A percentile compares a stretch with the other conserved stretches of the same genome.
Conservation (phyloP, 768 basidiomycete genomes). For the Pisolithus albus region DNA sequence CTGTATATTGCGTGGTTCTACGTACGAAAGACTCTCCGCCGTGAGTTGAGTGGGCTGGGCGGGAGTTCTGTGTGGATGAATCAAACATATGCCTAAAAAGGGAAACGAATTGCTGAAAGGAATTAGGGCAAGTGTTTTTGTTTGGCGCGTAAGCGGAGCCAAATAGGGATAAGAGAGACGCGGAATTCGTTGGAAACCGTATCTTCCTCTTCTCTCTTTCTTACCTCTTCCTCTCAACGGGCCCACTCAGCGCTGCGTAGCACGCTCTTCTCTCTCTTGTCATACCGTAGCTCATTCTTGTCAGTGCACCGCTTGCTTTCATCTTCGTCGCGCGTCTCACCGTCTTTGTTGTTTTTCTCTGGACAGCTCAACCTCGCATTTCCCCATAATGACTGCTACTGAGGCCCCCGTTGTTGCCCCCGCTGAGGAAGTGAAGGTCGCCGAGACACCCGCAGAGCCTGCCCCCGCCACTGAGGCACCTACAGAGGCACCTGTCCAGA, state of each 20-base stretch:
- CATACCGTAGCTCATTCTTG: constrained; percentile 47
- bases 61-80: neutral
- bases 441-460: constrained; percentile 33
- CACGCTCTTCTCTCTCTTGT: constrained; percentile 56
- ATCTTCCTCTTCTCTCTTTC: constrained; percentile 46
- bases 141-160: constrained; percentile 35
- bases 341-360: constrained; percentile 13
- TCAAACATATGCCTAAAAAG: constrained; percentile 3
- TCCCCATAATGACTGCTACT: constrained; percentile 78
- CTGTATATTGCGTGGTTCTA: no score
- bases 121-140: constrained; percentile 32
- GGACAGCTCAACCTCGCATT: constrained; percentile 47
- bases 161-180: constrained; percentile 37
- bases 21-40: no score
- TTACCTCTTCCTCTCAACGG: constrained; percentile 49
- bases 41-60: no score
- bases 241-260: constrained; percentile 43
- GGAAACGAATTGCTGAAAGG: constrained; percentile 6
- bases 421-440: constrained; percentile 49
- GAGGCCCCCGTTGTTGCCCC: constrained; percentile 45
- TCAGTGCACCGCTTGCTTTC: constrained; percentile 23
- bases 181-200: constrained; percentile 28
- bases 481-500: constrained; percentile 22
- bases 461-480: constrained; percentile 26
- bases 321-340: constrained; percentile 1